Conservation (phyloP, 2,329 filamentous ascomycete species). For the Aschersonia sp. region DNA sequence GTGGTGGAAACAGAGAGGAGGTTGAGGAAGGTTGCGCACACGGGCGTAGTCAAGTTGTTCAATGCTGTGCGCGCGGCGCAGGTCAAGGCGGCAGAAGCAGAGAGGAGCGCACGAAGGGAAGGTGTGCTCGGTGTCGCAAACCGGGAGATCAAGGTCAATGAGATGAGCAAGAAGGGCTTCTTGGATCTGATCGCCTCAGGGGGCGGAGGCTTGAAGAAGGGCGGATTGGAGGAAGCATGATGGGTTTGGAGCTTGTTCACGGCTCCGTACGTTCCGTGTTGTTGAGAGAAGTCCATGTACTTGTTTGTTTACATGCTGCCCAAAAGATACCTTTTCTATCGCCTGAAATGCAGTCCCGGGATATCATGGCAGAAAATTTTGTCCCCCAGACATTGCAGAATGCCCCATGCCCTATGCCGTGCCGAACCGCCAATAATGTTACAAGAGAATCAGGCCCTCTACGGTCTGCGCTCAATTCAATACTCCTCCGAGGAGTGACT, state of each 20-base stretch:
- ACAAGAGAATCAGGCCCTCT: too few relatives aligned
- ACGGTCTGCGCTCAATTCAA: too few relatives aligned
- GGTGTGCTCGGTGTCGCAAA: slow-evolving; percentile 67
- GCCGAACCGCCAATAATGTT: too few relatives aligned
- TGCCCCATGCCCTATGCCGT: not conserved
- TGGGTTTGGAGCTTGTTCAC: not conserved
- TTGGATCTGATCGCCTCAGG: slow-evolving; percentile 70
- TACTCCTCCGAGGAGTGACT: too few relatives aligned
- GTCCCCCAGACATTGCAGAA: not conserved
- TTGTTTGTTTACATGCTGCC: not conserved
- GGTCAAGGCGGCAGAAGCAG: slow-evolving; percentile 70
- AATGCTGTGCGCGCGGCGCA: slow-evolving; percentile 90
- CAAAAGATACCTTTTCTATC: slow-evolving; percentile 1
- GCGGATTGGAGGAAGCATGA: slow-evolving; percentile 38
- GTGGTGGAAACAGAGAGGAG: slow-evolving; percentile 61
- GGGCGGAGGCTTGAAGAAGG: slow-evolving; percentile 44
- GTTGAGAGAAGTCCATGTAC: not conserved
- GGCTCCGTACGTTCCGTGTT: not conserved
- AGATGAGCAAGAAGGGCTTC: slow-evolving; percentile 96
- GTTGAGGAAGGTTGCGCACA: slow-evolving; percentile 75
- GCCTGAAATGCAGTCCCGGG: slow-evolving; percentile 4
- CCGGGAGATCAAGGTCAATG: slow-evolving; percentile 76
- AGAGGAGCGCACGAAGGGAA: slow-evolving; percentile 51
- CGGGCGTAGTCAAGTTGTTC: slow-evolving; percentile 91
- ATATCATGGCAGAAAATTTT: not conserved